Percentiles rank a stretch among this genome's conserved stretches.
These are phyloP conservation scores for Theobroma grandiflorum DNA, from an alignment of 441 rosid genomes.

Conservation along the genomic window DNA sequence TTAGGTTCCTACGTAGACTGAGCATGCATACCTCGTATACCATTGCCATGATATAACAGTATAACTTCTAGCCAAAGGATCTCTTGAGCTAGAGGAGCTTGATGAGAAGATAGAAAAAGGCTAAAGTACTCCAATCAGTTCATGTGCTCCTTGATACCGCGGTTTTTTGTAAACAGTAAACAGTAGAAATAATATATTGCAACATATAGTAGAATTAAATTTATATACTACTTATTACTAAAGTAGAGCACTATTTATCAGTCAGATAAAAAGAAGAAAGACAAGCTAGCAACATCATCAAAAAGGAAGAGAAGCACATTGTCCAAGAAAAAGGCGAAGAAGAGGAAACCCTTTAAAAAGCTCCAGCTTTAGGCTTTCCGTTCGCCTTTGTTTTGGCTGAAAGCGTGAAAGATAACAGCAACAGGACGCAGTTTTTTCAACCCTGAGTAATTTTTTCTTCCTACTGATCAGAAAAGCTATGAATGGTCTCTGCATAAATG, in stretches of 20 bases:
- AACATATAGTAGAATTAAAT: not conserved
- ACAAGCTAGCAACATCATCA: not conserved
- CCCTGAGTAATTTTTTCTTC: not conserved
- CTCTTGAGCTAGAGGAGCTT: not conserved
- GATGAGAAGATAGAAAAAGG: not conserved
- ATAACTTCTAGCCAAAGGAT: not conserved
- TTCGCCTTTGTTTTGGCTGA: slow-evolving; percentile 32
- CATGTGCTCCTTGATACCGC: not conserved
- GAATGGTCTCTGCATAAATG: slow-evolving; percentile 43
- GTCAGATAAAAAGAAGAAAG: not conserved
- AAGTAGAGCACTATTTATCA: not conserved
- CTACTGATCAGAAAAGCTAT: slow-evolving; percentile 23
- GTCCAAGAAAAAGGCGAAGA: not conserved
- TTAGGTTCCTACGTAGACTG: not conserved
- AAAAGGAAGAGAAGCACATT: slow-evolving; percentile 12
- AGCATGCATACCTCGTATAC: not conserved
- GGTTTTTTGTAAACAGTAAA: not conserved
- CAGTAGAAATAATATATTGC: not conserved
- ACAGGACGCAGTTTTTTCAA: not conserved
- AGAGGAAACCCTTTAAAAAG: not conserved
- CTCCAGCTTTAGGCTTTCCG: not conserved
- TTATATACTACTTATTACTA: too few species aligned
- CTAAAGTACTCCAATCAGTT: not conserved
- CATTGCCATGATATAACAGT: not conserved
- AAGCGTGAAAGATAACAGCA: slow-evolving; percentile 29